phyloP scores from a whole-genome alignment of 305 asterid species.

The Fraxinus paxiana region DNA sequence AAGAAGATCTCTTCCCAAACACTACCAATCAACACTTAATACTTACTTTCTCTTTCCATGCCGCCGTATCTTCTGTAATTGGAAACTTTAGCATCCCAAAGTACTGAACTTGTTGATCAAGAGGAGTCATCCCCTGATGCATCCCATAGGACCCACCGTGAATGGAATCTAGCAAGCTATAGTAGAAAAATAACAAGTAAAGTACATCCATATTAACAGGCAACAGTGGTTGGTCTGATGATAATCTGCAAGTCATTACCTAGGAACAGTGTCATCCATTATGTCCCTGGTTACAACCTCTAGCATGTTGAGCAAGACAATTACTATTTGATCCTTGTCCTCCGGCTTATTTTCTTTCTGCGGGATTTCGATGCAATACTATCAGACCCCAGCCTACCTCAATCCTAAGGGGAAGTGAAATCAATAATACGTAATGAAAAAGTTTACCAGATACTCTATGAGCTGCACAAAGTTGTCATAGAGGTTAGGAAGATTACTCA shows the following conservation, averaged over 20 bases:
- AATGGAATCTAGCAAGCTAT: slow-evolving; percentile 68
- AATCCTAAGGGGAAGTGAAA: slow-evolving; percentile 1
- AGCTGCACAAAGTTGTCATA: slow-evolving; percentile 77
- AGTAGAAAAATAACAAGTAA: slow-evolving; percentile 24
- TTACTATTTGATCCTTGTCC: slow-evolving; percentile 84
- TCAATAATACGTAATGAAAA: neutral
- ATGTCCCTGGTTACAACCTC: slow-evolving; percentile 96
- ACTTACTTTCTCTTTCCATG: slow-evolving; percentile 94
- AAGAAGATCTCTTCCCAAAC: slow-evolving; percentile 12
- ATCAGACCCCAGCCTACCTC: slow-evolving; percentile 17
- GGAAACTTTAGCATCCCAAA: slow-evolving; percentile 77
- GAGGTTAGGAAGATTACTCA: slow-evolving; percentile 82
- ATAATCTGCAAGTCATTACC: slow-evolving; percentile 40
- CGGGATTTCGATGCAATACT: slow-evolving; percentile 18
- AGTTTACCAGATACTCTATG: slow-evolving; percentile 71
- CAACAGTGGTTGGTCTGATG: slow-evolving; percentile 4
- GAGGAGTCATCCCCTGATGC: slow-evolving; percentile 68
- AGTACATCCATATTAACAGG: slow-evolving; percentile 16
- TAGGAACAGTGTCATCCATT: slow-evolving; percentile 73
- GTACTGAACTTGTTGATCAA: slow-evolving; percentile 56
- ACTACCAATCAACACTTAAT: neutral
- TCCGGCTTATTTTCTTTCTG: slow-evolving; percentile 75
- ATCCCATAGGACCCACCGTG: slow-evolving; percentile 70
- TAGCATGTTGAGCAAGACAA: slow-evolving; percentile 85
- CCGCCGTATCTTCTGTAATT: slow-evolving; percentile 68